Conservation (phyloP, 2,329 filamentous ascomycete species). For the Trichoderma sp. region DNA sequence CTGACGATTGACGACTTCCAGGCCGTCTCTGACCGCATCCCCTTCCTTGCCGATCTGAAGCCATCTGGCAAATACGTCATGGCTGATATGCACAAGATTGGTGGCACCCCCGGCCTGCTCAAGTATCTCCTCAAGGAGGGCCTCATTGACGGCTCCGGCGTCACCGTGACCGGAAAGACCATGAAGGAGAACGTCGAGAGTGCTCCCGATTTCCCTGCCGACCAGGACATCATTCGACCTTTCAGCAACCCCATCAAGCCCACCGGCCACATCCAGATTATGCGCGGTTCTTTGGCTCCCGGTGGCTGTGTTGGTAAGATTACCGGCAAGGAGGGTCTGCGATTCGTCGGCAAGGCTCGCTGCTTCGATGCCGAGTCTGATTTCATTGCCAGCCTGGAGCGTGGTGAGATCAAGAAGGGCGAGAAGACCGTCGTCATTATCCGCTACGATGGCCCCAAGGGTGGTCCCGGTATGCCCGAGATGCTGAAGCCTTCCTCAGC, state of each 20-base stretch:
- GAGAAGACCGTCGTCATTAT: constrained; percentile 91
- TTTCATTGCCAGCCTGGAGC: constrained; percentile 75
- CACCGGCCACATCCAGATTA: constrained; percentile 86
- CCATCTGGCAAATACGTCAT: constrained; percentile 87
- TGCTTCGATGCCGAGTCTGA: constrained; percentile 83
- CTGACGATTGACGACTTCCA: constrained; percentile 88
- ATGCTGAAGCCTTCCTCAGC: constrained; percentile 91
- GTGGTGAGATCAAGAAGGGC: constrained; percentile 75
- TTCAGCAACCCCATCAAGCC: constrained; percentile 82
- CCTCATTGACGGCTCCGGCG: constrained; percentile 75
- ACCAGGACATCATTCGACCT: constrained; percentile 80
- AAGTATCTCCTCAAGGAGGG: constrained; percentile 85
- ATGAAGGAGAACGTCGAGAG: constrained; percentile 79
- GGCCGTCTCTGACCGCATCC: constrained; percentile 73
- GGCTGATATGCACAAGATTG: constrained; percentile 80
- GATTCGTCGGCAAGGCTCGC: constrained; percentile 76
- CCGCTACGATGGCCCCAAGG: constrained; percentile 91
- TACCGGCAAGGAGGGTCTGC: constrained; percentile 88
- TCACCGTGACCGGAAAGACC: constrained; percentile 88
- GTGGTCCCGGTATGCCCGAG: constrained; percentile 92
- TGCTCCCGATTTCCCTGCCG: constrained; percentile 71
- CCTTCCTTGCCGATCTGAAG: constrained; percentile 80
- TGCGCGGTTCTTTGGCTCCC: constrained; percentile 81
- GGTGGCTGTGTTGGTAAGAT: constrained; percentile 90
- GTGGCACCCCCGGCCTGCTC: constrained; percentile 82